Conservation (phyloP, 2,329 filamentous ascomycete genomes). For the Tothia fuscella region DNA sequence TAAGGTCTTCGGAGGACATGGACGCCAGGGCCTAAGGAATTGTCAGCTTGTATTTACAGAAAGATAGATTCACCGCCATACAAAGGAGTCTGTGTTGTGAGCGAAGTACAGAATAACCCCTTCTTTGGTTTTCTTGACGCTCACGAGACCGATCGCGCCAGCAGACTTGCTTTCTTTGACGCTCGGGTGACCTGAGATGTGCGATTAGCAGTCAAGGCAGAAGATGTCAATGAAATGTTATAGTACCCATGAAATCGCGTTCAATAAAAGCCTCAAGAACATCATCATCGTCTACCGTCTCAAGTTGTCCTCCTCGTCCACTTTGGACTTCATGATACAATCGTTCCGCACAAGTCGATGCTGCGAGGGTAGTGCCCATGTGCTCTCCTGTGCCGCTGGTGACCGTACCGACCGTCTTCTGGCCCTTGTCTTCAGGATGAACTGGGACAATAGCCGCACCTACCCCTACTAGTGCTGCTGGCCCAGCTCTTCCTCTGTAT, state of each 20-base stretch:
- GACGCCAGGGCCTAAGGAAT: slow-evolving; percentile 58
- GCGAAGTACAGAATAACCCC: slow-evolving; percentile 84
- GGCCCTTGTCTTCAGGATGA: slow-evolving; percentile 56
- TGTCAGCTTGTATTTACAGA: slow-evolving; percentile 6
- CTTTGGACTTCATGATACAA: slow-evolving; percentile 61
- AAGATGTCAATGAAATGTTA: background rate
- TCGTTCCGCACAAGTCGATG: slow-evolving; percentile 72
- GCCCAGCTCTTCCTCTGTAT: slow-evolving; percentile 79
- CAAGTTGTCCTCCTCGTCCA: slow-evolving; percentile 46
- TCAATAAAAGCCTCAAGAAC: slow-evolving; percentile 68
- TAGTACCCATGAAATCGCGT: slow-evolving; percentile 73
- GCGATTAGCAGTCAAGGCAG: slow-evolving; percentile 12
- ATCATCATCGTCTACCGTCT: slow-evolving; percentile 42
- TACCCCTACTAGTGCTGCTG: slow-evolving; percentile 83
- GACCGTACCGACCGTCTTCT: slow-evolving; percentile 64
- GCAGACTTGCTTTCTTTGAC: slow-evolving; percentile 66
- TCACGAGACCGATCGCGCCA: slow-evolving; percentile 85
- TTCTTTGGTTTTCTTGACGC: slow-evolving; percentile 67
- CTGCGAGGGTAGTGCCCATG: slow-evolving; percentile 91
- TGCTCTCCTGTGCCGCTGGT: slow-evolving; percentile 95
- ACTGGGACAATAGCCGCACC: slow-evolving; percentile 80
- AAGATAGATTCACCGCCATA: background rate
- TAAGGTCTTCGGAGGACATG: slow-evolving; percentile 67
- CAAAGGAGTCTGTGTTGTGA: slow-evolving; percentile 81
- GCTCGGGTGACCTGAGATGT: slow-evolving; percentile 58